phyloP scores from a whole-genome alignment of 257 asterid species.

The Ophiorrhiza pumila region DNA sequence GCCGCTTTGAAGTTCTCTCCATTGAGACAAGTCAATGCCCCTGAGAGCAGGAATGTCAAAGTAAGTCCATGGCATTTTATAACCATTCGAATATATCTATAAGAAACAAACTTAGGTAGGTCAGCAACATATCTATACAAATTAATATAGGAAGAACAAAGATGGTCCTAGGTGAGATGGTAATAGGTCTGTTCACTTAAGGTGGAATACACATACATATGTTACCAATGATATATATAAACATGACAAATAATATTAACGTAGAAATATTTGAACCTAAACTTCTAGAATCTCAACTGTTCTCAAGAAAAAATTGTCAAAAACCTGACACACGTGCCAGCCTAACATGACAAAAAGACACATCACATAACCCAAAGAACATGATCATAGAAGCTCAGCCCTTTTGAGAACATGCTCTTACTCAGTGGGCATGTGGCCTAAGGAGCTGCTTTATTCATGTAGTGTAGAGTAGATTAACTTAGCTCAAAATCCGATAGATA shows the following conservation, averaged over 20 bases:
- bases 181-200: background rate
- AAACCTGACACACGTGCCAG: background rate
- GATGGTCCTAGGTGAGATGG: background rate
- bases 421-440: background rate
- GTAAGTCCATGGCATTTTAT: background rate
- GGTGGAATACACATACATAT: background rate
- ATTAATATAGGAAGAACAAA: background rate
- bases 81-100: background rate
- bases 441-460: too few relatives aligned
- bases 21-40: conserved; percentile 80
- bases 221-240: background rate
- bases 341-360: background rate
- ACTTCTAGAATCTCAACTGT: background rate
- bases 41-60: conserved; percentile 30
- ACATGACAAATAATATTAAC: background rate
- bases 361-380: background rate
- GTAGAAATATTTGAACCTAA: background rate
- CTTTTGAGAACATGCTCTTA: background rate
- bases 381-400: background rate
- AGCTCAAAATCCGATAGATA: background rate
- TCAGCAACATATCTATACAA: background rate
- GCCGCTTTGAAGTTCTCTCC: conserved; percentile 70
- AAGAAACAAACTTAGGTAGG: background rate
- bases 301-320: background rate
- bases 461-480: too few relatives aligned